Evolutionary conservation across 2,329 filamentous ascomycete genomes (phyloP), one percentile per base, ranked within the genome.

Genomic region (Macrophomina phaseolina): DNA sequence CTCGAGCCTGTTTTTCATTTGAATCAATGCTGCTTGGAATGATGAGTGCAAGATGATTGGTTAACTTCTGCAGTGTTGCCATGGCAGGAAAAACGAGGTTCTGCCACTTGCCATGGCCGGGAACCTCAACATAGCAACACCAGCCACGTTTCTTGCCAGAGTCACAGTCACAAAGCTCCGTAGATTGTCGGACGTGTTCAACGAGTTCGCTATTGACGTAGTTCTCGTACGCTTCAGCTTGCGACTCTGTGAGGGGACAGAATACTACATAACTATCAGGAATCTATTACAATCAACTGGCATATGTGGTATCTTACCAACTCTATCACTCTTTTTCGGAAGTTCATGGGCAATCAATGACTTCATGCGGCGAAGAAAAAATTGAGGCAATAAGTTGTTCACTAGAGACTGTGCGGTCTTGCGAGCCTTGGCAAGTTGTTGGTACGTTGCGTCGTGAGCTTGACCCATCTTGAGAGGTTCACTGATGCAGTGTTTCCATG

Each of bases 321-420:
- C 94, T 65, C 90, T 89, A 76, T 99, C 95, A 40, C 88, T 94
- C 83, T 99, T 99, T 79, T 93, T 97, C 0, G 95, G 95, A 7
- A 99, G 83, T 75, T 99, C 94, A 73, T 97, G 84, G 0, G 93
- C 93, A 68, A 99, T 97, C 16, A 98, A 82, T 0, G 90, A 89
- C 81, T 99, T 99, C 87, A 97, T 95, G 2, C 95, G 89, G 1
- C 95, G 90, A 2, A 97, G 84, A 72, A 99, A 98, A 77, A 97
- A 96, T 14, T 89, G 87, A 0, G 95, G 95, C 3, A 99, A 84
- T 0, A 99, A 86, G 67, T 97, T 96, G 42, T 94, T 84, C 0
- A 94, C 92, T 3, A 99, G 86, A 71, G 93, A 91, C 71, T 90
- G 88, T 0, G 95, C 95, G 1, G 92, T 96, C 70, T 88, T 89